Evolutionary conservation across 768 basidiomycete species (phyloP).

Genomic region (Coprinopsis sp.): DNA sequence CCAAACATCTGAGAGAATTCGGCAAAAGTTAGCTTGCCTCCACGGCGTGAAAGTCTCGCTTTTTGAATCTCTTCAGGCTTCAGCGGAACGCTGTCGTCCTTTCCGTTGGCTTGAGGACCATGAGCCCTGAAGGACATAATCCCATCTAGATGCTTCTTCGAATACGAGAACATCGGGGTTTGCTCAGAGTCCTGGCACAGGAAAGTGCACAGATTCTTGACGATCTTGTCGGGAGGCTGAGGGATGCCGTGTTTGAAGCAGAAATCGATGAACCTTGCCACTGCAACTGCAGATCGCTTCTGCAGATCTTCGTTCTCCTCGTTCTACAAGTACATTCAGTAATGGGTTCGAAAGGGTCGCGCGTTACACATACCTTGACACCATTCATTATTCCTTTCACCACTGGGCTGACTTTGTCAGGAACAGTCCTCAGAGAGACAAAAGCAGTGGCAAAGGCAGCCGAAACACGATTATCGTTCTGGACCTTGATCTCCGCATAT

Average conservation of each 20-base stretch:
- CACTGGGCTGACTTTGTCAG: slow-evolving; percentile 92
- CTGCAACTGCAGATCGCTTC: slow-evolving; percentile 77
- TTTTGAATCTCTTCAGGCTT: slow-evolving; percentile 54
- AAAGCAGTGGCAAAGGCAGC: slow-evolving; percentile 90
- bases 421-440: slow-evolving; percentile 79
- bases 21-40: slow-evolving; percentile 79
- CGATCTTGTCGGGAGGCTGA: slow-evolving; percentile 92
- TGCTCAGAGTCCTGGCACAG: slow-evolving; percentile 86
- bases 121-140: slow-evolving; percentile 69
- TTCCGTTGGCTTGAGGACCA: slow-evolving; percentile 23
- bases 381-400: slow-evolving; percentile 98
- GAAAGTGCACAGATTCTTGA: slow-evolving; percentile 96
- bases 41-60: slow-evolving; percentile 73
- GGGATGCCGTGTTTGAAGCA: slow-evolving; percentile 67
- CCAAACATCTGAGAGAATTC: slow-evolving; percentile 78
- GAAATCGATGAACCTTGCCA: slow-evolving; percentile 85
- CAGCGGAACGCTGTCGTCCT: slow-evolving; percentile 33
- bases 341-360: background rate
- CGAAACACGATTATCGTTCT: slow-evolving; percentile 82
- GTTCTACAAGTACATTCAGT: slow-evolving; percentile 40
- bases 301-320: slow-evolving; percentile 90
- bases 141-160: slow-evolving; percentile 57
- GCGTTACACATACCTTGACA: slow-evolving; percentile 66
- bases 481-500: slow-evolving; percentile 76
- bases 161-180: slow-evolving; percentile 83